Base-by-base conservation (phyloP, 768 basidiomycete species). In the Podaxis sp. region DNA sequence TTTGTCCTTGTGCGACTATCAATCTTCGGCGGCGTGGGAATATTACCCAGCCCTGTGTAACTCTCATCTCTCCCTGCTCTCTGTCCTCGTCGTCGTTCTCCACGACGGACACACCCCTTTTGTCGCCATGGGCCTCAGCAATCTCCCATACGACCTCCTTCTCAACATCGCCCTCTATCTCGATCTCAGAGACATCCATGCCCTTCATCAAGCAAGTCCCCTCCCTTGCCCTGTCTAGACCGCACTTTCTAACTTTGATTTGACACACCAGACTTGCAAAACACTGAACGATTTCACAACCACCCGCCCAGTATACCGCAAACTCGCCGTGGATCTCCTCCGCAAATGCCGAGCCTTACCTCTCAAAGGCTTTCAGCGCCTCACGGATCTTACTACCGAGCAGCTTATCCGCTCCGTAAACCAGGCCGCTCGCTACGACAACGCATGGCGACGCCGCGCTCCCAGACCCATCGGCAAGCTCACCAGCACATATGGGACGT, bases 81-180 rank as follows among this genome's bases (percentile, higher is more conserved):
- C 36, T 23, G 47, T 27, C 50, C 38, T 52, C 57, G 37, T 51
- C 57, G 57, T 51, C 37, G 57, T 58, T 37, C 36, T 21, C 56
- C n/a, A 40, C 57, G 50, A 32, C 50, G 50, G 51, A 37, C 50
- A 10, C 46, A 18, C 18, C 21, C 10, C 14, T 47, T 27, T 38
- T 36, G 23, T 14, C 32, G 18, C 16, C 14, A 60, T 73, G 67
- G 71, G 72, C n/a, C 69, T 79, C 44, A 71, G 72, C 62, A 76
- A 74, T 4, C 75, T 90, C 18, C 88, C 88, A 0, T 89, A 89
- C 71, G 89, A 90, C 74, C 75, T 90, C 18, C 69, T 90, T 47
- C 79, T 90, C 59, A 86, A 87, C 74, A 82, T 90, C 69, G 81
- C 85, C 4, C 79, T 77, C 46, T 82, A 84, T 72, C 79, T 90